Base-by-base conservation (phyloP, 441 rosid genomes). In the Mallotus repandus region DNA sequence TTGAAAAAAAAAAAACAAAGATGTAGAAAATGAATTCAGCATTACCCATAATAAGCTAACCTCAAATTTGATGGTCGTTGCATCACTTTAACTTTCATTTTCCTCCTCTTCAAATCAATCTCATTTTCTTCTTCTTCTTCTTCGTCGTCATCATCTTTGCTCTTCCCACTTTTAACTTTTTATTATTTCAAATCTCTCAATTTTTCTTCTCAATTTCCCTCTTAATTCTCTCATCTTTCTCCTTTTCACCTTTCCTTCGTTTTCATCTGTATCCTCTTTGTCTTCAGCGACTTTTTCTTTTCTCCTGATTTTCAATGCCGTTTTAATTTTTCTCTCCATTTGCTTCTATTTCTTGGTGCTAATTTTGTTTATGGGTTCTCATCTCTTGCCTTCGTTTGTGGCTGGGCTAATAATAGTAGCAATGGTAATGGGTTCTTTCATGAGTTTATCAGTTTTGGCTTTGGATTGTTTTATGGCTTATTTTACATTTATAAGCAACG, bases 171-270 rank as follows among this genome's bases (percentile, higher is more conserved):
- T 25, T n/a, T 79, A 75, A 68, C 79, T 86, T 86, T 75, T 52
- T 85, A 45, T 48, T 81, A 70, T 84, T 85, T 73, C 76, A 84
- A 45, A n/a, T 69, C 21, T 79, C 82, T 21, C 81, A 58, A 14
- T 87, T 91, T 43, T 60, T 90, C 65, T 87, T 85, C 89, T 87
- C 96, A 25, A 72, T 78, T 50, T 79, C 90, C n/a, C 82, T 89
- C 66, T 76, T 89, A 12, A 18, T 32, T 32, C 38, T 32, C 38
- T 18, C 84, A 84, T 19, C 86, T 82, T 7, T 75, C 89, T 6
- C 86, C 83, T 8, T 52, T 80, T 58, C 89, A 79, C 41, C 83
- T 90, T 63, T 77, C 49, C 32, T 38, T 78, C 57, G 83, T 81
- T 19, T 76, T 91, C 41, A 21, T 84, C 74, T 84, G 84, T 48